Base-by-base conservation (phyloP, 805 yeast species). In the Yamadazyma scolyti region DNA sequence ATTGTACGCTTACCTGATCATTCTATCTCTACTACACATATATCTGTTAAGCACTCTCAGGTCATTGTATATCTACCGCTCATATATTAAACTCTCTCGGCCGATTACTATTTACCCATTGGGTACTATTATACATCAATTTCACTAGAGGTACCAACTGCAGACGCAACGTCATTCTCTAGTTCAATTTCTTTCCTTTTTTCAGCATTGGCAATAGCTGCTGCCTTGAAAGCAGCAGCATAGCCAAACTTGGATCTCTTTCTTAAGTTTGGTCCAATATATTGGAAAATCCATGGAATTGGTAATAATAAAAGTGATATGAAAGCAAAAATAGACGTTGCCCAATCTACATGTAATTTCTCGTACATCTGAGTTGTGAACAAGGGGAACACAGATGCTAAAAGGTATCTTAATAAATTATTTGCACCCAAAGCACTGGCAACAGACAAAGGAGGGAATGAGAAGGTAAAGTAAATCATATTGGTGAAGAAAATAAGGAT, bases 391-490 rank as follows among this genome's bases (percentile, higher is more conserved):
- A 79, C 84, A 5, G 86, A 77, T 7, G 94, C 86, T 39, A 82
- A 53, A 19, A 80, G 44, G 51, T 85, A 86, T 60, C 96, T 74
- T 35, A 80, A 56, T 48, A 88, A 65, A 53, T 84, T 85, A 59
- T 87, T 88, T 9, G 95, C 96, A 20, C 95, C 95, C 39, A 86
- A 56, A 3, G 94, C 90, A n/a, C 90, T 79, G 0, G 96, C 95
- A 14, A 86, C 82, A 20, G 73, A 71, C 20, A 77, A 56, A 27
- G 90, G 87, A 16, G 93, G 90, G 54, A 77, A 84, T 4, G 82
- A 55, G 68, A 77, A 68, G 20, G 83, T 64, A 55, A 83, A 80
- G 53, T 83, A 84, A 28, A 77, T 71, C 48, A 83, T 66, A 28
- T 77, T 73, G 13, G 84, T 64, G 56, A 83, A 80, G 65, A 84